Evolutionary conservation across 2,329 filamentous ascomycete genomes (phyloP), one percentile per base, ranked within the genome.

Genomic region (Nemania abortiva): DNA sequence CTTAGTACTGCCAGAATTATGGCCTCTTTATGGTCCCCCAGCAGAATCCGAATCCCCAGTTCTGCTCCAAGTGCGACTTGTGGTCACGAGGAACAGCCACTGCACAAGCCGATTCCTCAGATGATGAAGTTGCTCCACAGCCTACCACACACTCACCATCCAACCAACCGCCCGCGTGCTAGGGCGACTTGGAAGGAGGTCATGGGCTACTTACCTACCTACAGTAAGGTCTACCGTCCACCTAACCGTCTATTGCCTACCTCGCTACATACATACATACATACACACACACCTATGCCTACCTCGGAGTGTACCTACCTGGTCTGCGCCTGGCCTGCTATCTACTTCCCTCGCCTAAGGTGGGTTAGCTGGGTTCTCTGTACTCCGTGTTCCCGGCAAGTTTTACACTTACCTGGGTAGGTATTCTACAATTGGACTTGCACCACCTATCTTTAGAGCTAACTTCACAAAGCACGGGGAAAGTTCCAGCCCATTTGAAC

Each of bases 31-130:
- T 55, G 29, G 45, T 45, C n/a, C n/a, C n/a, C n/a, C n/a, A n/a
- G n/a, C n/a, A n/a, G n/a, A n/a, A n/a, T n/a, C n/a, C n/a, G n/a
- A n/a, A n/a, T n/a, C n/a, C 50, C 6, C 50, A 34, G 31, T 34
- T 34, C 4, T 34, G 49, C 62, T 59, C 58, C 57, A 68, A 56
- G 52, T 63, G 55, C 63, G 53, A 60, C 50, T 61, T 63, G 18
- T 52, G 63, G 70, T 72, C 70, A 72, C 70, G 68, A 72, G 70
- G 68, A 66, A 69, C 59, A 69, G 66, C 63, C 66, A 66, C 66
- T 61, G 59, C 62, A 66, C 66, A 54, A 59, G 55, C 59, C 55
- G 42, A 64, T 63, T 60, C 62, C 62, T 70, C 69, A 70, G 69
- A 72, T 72, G 70, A 72, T 70, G 60, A 64, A 29, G 31, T 54